These are phyloP conservation scores for Scheffersomyces coipomensis DNA, from an alignment of 805 yeast species.

Conservation along the genomic window DNA sequence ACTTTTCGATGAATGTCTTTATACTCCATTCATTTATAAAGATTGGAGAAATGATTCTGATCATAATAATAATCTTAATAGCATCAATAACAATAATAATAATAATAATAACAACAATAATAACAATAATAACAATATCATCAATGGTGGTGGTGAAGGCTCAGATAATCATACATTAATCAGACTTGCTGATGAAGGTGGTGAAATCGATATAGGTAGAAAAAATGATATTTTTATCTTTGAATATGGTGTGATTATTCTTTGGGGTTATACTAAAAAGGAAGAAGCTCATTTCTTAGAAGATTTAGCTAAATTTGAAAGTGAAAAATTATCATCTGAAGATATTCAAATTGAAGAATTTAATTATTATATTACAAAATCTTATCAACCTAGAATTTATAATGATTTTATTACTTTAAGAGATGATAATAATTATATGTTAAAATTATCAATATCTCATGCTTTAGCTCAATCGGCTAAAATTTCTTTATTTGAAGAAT, in stretches of 20 bases:
- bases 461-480: constrained; percentile 96
- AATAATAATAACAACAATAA: no score
- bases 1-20: constrained; percentile 90
- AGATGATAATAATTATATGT: constrained; percentile 88
- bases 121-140: no score
- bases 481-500: constrained; percentile 91
- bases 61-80: constrained; percentile 9
- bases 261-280: constrained; percentile 90
- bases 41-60: constrained; percentile 59
- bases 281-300: constrained; percentile 81
- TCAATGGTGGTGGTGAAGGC: constrained; percentile 4
- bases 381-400: constrained; percentile 93
- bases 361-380: constrained; percentile 89
- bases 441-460: constrained; percentile 89
- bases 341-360: constrained; percentile 94
- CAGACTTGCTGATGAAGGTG: constrained; percentile 89
- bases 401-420: constrained; percentile 92
- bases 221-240: constrained; percentile 82
- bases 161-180: constrained; percentile 40
- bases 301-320: constrained; percentile 88
- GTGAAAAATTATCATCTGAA: constrained; percentile 85
- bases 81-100: no score
- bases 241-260: constrained; percentile 94
- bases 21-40: constrained; percentile 83
- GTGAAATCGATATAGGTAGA: constrained; percentile 85